Evolutionary conservation across 208 protist genomes (phyloP).

Genomic region (Leishmania tarentolae): DNA sequence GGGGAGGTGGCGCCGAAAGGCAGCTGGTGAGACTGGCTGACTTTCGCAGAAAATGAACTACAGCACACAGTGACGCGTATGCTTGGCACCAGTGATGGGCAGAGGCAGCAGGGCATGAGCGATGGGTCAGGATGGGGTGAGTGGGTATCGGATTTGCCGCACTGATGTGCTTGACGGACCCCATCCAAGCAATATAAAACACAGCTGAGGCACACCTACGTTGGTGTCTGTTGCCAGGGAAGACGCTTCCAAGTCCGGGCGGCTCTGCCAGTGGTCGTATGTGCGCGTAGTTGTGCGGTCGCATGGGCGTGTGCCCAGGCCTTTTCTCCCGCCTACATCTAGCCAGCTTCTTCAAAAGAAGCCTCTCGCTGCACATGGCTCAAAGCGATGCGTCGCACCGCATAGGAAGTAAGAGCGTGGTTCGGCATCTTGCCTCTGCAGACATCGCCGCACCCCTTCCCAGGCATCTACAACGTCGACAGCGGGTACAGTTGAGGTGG

Average conservation of each 20-base stretch:
- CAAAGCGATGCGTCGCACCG: slow-evolving; percentile 44
- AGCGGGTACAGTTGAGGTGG: not conserved
- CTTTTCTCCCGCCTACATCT: not conserved
- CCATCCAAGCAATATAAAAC: not conserved
- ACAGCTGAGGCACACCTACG: not conserved
- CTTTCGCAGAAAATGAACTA: not conserved
- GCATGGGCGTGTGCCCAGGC: not conserved
- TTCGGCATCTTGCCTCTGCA: slow-evolving; percentile 24
- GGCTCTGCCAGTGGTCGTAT: not conserved
- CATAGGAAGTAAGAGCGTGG: slow-evolving; percentile 63
- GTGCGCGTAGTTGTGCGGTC: not conserved
- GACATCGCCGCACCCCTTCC: slow-evolving; percentile 18
- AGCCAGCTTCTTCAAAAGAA: slow-evolving; percentile 23
- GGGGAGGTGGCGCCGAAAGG: not conserved
- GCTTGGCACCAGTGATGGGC: not conserved
- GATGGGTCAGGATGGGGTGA: not conserved
- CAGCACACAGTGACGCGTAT: not conserved
- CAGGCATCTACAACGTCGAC: not conserved
- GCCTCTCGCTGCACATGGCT: slow-evolving; percentile 48
- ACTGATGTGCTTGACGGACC: not conserved
- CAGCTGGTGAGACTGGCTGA: not conserved
- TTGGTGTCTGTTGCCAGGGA: slow-evolving; percentile 5
- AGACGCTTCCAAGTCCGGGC: not conserved
- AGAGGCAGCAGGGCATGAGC: not conserved
- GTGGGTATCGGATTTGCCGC: not conserved